Base-by-base conservation (phyloP, 768 basidiomycete species). In the Antrodiella citrinella region DNA sequence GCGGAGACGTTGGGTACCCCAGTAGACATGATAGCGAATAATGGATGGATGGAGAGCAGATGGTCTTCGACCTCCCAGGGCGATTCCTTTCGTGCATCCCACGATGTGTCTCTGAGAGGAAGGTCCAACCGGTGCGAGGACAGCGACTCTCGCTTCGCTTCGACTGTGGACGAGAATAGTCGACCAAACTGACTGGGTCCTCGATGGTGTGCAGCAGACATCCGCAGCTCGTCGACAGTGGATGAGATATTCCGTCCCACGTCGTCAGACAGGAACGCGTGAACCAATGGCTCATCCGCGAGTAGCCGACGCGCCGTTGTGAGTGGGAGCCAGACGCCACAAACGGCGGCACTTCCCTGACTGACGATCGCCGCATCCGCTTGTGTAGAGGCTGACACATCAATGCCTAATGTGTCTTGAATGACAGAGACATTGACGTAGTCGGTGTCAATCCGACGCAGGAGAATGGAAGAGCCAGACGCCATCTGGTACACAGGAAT, bases 401-500 rank as follows among this genome's bases (percentile, higher is more conserved):
- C 61, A 51, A 73, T 59, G 43, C 69, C 68, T 44, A 75, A 69
- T 62, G 71, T 69, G 23, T 70, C 67, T 3, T 75, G 63, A 44
- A 86, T 76, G 19, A 78, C 73, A 40, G 82, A 75, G 43, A 87
- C 71, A 62, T 88, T 84, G 58, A 88, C 84, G 56, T 84, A 88
- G 59, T 86, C 84, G 26, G 84, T 84, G 66, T 88, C 86, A 49
- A 87, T 80, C 55, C 86, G 81, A 57, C 86, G 80, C 54, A 87
- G 66, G 44, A 88, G 70, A 25, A 74, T 67, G 46, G 71, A 70
- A 5, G 73, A 64, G 38, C 77, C 80, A 9, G 87, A 72, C 47
- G 67, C 71, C 65, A 80, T 84, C 61, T 84, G 82, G 65, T 86
- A 88, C 45, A 88, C 84, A 35, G 83, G 77, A 49, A 88, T 82